phyloP scores from a whole-genome alignment of 108 stramenopile genomes.

The Parmales sp. region DNA sequence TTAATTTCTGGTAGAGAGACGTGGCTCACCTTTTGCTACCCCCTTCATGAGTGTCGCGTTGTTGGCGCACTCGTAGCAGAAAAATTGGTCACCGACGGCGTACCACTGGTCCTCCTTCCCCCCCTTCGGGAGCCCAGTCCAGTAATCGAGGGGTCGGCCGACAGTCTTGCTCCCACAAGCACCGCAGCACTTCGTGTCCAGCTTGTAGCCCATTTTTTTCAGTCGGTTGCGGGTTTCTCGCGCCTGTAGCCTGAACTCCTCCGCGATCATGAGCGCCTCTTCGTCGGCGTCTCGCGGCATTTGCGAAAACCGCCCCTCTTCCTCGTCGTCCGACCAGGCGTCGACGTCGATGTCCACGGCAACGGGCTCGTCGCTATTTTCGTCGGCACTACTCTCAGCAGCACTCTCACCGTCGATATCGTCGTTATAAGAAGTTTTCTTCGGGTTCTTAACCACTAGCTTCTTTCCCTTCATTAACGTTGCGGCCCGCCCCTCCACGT shows the following conservation, averaged over 20 bases:
- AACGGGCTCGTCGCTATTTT: neutral
- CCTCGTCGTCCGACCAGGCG: neutral
- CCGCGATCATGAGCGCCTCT: neutral
- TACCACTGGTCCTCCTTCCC: neutral
- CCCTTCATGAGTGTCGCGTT: neutral
- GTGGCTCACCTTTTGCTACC: slow-evolving; percentile 1
- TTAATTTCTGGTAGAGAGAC: no score
- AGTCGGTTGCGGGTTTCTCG: neutral
- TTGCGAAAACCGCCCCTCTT: neutral
- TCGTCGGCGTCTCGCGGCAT: neutral
- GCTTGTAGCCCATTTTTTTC: neutral
- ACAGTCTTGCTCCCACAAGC: neutral
- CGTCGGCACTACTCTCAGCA: neutral
- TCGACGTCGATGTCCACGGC: neutral
- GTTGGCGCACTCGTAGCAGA: slow-evolving; percentile 6
- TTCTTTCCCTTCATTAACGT: neutral
- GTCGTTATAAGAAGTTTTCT: neutral
- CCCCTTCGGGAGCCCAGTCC: slow-evolving; percentile 3
- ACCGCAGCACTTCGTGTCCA: neutral
- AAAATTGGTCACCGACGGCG: slow-evolving; percentile 1
- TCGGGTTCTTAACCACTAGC: neutral
- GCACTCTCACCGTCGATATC: neutral
- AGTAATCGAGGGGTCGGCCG: neutral
- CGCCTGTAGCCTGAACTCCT: neutral
- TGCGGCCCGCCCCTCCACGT: neutral